phyloP scores from a whole-genome alignment of 2,329 filamentous ascomycete species.

The Arachnomyces sp. region DNA sequence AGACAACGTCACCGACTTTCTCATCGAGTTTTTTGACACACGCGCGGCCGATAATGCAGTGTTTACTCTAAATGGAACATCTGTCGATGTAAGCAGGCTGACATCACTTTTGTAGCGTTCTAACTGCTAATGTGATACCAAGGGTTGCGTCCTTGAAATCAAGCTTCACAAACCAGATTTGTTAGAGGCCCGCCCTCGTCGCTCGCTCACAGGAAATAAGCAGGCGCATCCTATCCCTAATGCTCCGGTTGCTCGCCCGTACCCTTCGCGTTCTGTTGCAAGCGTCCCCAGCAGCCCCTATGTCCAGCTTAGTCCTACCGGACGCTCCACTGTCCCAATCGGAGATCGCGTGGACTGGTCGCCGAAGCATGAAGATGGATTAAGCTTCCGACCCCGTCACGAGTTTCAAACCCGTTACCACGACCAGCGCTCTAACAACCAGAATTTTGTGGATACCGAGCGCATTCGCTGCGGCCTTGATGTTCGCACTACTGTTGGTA shows the following conservation, averaged over 20 bases:
- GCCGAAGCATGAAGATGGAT: slow-evolving; percentile 21
- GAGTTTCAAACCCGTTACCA: slow-evolving; percentile 18
- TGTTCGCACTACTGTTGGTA: slow-evolving; percentile 64
- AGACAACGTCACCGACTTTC: slow-evolving; percentile 27
- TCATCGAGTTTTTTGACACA: slow-evolving; percentile 34
- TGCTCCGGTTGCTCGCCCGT: slow-evolving; percentile 9
- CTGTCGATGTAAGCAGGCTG: slow-evolving; percentile 25
- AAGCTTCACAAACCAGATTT: slow-evolving; percentile 25
- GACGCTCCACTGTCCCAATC: slow-evolving; percentile 32
- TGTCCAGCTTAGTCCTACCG: slow-evolving; percentile 32
- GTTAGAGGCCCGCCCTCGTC: slow-evolving; percentile 10
- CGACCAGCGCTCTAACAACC: slow-evolving; percentile 27
- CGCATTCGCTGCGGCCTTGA: slow-evolving; percentile 55
- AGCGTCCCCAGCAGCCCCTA: slow-evolving; percentile 13
- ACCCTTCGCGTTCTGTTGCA: slow-evolving; percentile 10
- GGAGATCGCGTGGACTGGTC: slow-evolving; percentile 29
- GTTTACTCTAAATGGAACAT: slow-evolving; percentile 27
- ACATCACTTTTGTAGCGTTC: neutral
- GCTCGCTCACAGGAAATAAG: slow-evolving; percentile 11
- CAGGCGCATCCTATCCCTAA: slow-evolving; percentile 13
- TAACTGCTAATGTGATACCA: slow-evolving; percentile 1
- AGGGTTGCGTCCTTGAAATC: slow-evolving; percentile 26
- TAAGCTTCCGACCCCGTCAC: slow-evolving; percentile 22
- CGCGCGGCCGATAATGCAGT: slow-evolving; percentile 29
- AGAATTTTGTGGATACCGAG: slow-evolving; percentile 38